Conservation (phyloP, 352 stramenopile genomes). For the Phytophthora pluvialis region DNA sequence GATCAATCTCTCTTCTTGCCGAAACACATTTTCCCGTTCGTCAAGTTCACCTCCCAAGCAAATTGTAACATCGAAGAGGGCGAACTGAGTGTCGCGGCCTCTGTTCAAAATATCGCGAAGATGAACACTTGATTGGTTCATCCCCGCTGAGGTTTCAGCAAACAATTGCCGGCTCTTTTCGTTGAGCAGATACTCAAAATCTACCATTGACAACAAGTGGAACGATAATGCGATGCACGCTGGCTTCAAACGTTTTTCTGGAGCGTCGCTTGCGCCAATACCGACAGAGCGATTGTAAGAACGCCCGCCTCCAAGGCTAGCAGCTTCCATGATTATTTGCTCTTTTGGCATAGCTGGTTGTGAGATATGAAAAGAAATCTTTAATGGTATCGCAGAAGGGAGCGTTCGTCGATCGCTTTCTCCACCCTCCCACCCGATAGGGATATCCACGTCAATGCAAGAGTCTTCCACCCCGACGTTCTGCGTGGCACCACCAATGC, state of each 20-base stretch:
- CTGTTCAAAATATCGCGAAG: neutral
- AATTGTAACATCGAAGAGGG: neutral
- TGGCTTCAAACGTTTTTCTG: neutral
- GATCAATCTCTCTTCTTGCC: neutral
- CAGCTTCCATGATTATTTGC: neutral
- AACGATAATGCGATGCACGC: slow-evolving; percentile 2
- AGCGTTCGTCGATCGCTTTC: neutral
- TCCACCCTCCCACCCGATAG: slow-evolving; percentile 7
- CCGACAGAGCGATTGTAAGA: neutral
- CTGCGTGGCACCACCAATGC: neutral
- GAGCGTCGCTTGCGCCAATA: neutral
- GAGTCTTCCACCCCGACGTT: neutral
- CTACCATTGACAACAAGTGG: slow-evolving; percentile 1
- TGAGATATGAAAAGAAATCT: slow-evolving; percentile 4
- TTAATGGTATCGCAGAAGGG: slow-evolving; percentile 5
- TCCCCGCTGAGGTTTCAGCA: neutral
- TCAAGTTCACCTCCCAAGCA: neutral
- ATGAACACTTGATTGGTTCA: neutral
- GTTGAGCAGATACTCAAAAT: slow-evolving; percentile 1
- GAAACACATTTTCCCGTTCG: neutral
- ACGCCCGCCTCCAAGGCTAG: neutral
- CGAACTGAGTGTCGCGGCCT: neutral
- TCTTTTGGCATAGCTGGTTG: neutral
- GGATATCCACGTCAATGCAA: slow-evolving; percentile 3
- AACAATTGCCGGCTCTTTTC: neutral